Evolutionary conservation across 2,329 filamentous ascomycete species (phyloP), one percentile per base, ranked within the genome.

Genomic region (Stagonosporopsis vannaccii): DNA sequence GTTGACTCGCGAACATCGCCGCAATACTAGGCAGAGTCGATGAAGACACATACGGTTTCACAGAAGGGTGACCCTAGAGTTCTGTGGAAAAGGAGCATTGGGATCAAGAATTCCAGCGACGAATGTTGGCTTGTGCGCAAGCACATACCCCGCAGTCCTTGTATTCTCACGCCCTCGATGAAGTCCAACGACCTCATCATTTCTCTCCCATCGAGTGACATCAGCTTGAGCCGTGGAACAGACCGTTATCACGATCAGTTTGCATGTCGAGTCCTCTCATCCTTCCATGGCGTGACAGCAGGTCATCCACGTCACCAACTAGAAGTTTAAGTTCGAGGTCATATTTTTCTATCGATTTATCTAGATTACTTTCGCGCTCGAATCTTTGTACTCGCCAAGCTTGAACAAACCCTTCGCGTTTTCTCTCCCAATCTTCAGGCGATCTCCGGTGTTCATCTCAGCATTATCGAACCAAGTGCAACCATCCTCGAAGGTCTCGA

Each of bases 361-460:
- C 33, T 61, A 63, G 32, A 59, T 51, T 3, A 59, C 62, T 32
- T 62, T 63, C 32, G 65, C 55, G 35, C 59, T 56, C 20, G 59
- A 68, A 36, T 70, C 66, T 41, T 68, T 63, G 50, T 61, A 70
- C 15, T 59, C 54, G 0, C 47, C 56, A 20, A 70, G 57, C 56
- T 64, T 68, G 32, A 81, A 79, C 51, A 81, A 46, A 48, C 61
- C 73, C 73, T 78, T 80, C 39, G 79, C 78, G 67, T 81, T 81
- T 51, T 80, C 78, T 56, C 77, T 68, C 4, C 79, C 79, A 67
- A 81, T 80, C 67, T 78, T 78, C 59, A 69, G 62, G 36, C 71
- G 75, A 26, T 61, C 77, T 1, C 61, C 63, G 7, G 70, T 66
- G 23, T 75, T 76, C 66, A 79, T 67, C 63, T 78, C 76, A 12